Base-by-base conservation (phyloP, 768 basidiomycete genomes). In the Russula sp. region DNA sequence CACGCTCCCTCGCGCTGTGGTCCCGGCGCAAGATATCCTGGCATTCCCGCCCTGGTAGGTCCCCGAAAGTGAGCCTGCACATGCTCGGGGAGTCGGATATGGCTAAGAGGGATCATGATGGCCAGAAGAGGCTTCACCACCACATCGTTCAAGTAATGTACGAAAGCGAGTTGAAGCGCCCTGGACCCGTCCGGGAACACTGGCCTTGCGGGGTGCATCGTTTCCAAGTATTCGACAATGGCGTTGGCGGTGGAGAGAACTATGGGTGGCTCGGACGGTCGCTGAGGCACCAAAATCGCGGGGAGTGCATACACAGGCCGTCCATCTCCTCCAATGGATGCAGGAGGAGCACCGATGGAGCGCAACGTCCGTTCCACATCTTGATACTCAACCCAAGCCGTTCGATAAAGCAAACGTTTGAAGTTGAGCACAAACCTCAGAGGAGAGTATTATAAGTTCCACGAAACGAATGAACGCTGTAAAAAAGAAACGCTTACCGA, bases 201-300 rank as follows among this genome's bases (percentile, higher is more conserved):
- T 0, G 85, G 84, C 5, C 86, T 83, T 0, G 84, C 85, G 0
- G 87, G 86, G 66, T 86, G 88, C 0, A 79, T 75, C 4, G 75
- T 71, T 67, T 90, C 88, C 41, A 90, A 81, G 69, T 89, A 88
- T 65, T 88, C 86, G 2, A 83, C 83, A 59, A 90, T 90, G 57
- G 70, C 74, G 67, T 82, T 81, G 18, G 80, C 74, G 58, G 85
- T 82, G 18, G 86, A 81, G 38, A 88, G 73, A 6, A 86, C 77
- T 46, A 79, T 69, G 5, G 85, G 85, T 0, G 71, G 65, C 11
- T 68, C 70, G 4, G 76, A 73, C 47, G 80, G 76, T 0, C 75
- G 73, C 29, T 77, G 78, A 0, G 82, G 81, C 68, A 88, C 87
- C 32, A 84, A 74, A 60, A 90, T 80, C 43, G 83, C 84, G 7